Evolutionary conservation across 176 grass and related monocot species (phyloP).

Genomic region (Eragrostis nindensis): DNA sequence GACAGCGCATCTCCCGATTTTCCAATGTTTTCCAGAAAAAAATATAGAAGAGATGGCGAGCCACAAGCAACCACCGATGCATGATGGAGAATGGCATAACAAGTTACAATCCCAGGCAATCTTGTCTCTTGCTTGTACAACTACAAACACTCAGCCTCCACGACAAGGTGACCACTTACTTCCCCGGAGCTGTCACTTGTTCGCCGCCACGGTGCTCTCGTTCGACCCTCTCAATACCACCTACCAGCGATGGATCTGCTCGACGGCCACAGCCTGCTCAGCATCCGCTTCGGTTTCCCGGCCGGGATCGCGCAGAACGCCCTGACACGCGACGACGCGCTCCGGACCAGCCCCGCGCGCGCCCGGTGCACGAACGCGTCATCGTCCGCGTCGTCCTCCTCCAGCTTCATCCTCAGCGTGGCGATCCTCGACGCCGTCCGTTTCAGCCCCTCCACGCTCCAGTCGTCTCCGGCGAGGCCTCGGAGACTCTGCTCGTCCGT

Average conservation of each 20-base stretch:
- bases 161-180: background rate
- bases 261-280: slow-evolving; percentile 62
- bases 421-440: slow-evolving; percentile 50
- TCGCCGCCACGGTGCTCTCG: background rate
- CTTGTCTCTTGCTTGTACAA: background rate
- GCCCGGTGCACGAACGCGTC: slow-evolving; percentile 63
- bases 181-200: background rate
- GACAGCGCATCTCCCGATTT: no score
- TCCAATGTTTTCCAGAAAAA: background rate
- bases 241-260: slow-evolving; percentile 49
- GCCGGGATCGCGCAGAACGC: slow-evolving; percentile 57
- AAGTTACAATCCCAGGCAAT: background rate
- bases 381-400: slow-evolving; percentile 43
- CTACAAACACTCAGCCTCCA: background rate
- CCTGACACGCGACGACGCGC: slow-evolving; percentile 59
- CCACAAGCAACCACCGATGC: background rate
- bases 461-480: slow-evolving; percentile 4
- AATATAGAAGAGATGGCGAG: background rate
- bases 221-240: slow-evolving; percentile 19
- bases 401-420: slow-evolving; percentile 76
- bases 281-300: slow-evolving; percentile 51
- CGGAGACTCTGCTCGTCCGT: slow-evolving; percentile 18
- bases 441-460: slow-evolving; percentile 52
- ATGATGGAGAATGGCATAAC: background rate
- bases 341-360: slow-evolving; percentile 46